These are phyloP conservation scores for Gloeostereum incarnatum DNA, from an alignment of 768 basidiomycete species.

Conservation along the genomic window DNA sequence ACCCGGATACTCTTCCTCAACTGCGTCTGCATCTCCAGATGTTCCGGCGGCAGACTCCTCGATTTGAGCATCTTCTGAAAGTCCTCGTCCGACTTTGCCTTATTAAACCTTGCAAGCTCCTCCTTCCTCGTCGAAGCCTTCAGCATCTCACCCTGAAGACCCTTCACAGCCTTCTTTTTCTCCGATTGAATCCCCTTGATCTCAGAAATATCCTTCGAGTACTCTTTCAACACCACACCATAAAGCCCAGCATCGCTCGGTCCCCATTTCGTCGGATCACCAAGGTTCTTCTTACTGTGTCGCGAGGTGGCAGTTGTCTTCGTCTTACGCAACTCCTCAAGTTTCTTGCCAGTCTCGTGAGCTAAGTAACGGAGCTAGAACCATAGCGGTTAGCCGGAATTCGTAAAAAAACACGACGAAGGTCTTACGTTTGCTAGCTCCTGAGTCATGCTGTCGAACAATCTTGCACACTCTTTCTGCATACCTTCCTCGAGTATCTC, in stretches of 20 bases:
- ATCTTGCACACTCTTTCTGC: slow-evolving; percentile 50
- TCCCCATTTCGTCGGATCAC: slow-evolving; percentile 39
- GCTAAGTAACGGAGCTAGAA: slow-evolving; percentile 36
- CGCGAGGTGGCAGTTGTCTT: slow-evolving; percentile 27
- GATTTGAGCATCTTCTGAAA: slow-evolving; percentile 69
- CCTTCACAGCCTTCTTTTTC: slow-evolving; percentile 34
- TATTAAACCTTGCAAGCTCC: slow-evolving; percentile 73
- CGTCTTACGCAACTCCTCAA: slow-evolving; percentile 19
- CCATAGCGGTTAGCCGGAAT: background rate
- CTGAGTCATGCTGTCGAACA: slow-evolving; percentile 34
- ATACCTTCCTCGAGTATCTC: slow-evolving; percentile 45
- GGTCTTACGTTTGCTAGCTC: slow-evolving; percentile 54
- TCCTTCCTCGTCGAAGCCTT: slow-evolving; percentile 76
- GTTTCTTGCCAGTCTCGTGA: slow-evolving; percentile 23
- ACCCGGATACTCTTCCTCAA: slow-evolving; percentile 69
- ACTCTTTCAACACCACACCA: slow-evolving; percentile 33
- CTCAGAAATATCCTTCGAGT: slow-evolving; percentile 42
- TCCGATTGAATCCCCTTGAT: slow-evolving; percentile 33
- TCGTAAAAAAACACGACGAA: slow-evolving; percentile 2
- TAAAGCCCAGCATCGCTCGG: slow-evolving; percentile 45
- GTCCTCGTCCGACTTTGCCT: slow-evolving; percentile 69
- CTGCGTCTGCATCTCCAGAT: slow-evolving; percentile 72
- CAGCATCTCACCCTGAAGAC: slow-evolving; percentile 56
- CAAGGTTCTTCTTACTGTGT: slow-evolving; percentile 35
- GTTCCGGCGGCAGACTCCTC: slow-evolving; percentile 81